phyloP scores from a whole-genome alignment of 306 rosid genomes.

The Prunus salicina region DNA sequence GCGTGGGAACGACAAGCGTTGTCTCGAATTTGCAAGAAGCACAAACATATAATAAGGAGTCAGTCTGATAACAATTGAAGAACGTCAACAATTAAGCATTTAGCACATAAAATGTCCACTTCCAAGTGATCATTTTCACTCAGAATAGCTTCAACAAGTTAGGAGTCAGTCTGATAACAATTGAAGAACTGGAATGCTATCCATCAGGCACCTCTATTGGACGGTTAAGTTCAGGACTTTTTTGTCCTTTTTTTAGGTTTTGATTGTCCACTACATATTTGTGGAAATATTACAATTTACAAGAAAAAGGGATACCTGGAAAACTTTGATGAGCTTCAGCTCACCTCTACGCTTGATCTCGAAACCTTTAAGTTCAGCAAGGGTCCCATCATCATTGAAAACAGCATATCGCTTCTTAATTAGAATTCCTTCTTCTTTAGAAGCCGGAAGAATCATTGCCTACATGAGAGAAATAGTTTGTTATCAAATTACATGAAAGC shows the following conservation, averaged over 20 bases:
- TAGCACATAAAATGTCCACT: not conserved
- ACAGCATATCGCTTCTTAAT: constrained; percentile 98
- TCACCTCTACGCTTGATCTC: constrained; percentile 99
- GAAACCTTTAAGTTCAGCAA: constrained; percentile 98
- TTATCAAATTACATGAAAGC: constrained; percentile 2
- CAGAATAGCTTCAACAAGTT: not conserved
- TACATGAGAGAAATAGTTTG: constrained; percentile 25
- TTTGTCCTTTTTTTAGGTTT: not conserved
- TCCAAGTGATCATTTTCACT: not conserved
- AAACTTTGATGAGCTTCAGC: constrained; percentile 96
- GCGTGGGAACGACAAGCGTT: not conserved
- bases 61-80: too few relatives aligned
- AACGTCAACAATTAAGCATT: not conserved
- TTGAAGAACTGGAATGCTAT: not conserved
- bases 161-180: not conserved
- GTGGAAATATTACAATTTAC: not conserved
- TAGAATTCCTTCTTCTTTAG: constrained; percentile 95
- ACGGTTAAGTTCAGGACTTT: not conserved
- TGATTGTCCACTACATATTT: not conserved
- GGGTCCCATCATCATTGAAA: constrained; percentile 94
- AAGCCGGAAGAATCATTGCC: constrained; percentile 99
- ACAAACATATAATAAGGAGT: not conserved
- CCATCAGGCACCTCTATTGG: not conserved
- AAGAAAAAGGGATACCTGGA: constrained; percentile 65
- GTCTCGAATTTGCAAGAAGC: not conserved